Evolutionary conservation across 2,329 filamentous ascomycete species (phyloP), one percentile per base, ranked within the genome.

Genomic region (Cercospora sp.): DNA sequence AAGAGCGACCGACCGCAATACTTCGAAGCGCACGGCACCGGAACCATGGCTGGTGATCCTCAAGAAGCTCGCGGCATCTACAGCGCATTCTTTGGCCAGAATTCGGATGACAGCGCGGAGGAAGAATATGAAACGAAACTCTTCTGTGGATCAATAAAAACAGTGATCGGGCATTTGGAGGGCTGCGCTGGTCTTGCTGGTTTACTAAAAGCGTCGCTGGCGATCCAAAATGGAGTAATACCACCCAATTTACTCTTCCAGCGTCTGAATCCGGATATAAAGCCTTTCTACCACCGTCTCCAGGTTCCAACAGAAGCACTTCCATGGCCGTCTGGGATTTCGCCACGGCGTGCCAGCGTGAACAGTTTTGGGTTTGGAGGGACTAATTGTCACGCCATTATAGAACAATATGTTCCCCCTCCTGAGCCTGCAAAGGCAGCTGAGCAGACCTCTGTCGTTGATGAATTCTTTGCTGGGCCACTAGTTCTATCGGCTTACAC

Each of bases 11-110:
- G 69, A 18, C 65, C 63, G 9, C 69, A 71, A 33, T 73, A 70
- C 45, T 71, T 73, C 26, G 71, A 73, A 59, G 68, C 68, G 18
- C 71, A 81, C 65, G 79, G 78, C 9, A 80, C 78, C 3, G 78
- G 74, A 5, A 80, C 79, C 20, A 58, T 65, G 9, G 71, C 73
- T 1, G 75, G 73, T 0, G 75, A 77, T 62, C 74, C 75, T 12
- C 68, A 68, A 18, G 75, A 78, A 63, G 71, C 69, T 12, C 63
- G 67, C 7, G 75, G 72, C 2, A 74, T 76, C 9, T 67, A 65
- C 58, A 60, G 65, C 13, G 67, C 64, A 26, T 72, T 72, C 31
- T 70, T 70, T 53, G 30, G 60, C 9, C 13, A 63, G 7, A n/a
- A 30, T 30, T 18, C 53, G 28, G 31, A 57, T 60, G 63, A 68